Conservation (phyloP, 2,329 filamentous ascomycete species). For the Alternaria dauci region DNA sequence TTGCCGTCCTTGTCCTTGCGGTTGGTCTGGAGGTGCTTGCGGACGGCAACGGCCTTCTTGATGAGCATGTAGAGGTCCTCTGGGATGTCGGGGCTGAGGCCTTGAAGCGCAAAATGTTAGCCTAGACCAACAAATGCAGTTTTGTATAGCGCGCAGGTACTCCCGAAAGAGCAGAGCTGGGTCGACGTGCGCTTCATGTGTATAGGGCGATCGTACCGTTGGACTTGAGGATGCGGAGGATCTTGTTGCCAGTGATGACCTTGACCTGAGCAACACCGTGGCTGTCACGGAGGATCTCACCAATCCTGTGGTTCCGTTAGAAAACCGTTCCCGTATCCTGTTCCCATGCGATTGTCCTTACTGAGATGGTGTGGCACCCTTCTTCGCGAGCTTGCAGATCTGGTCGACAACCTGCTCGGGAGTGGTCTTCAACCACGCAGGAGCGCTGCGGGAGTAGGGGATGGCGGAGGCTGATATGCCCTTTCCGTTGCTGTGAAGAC, state of each 20-base stretch:
- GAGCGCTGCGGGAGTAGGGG: constrained; percentile 93
- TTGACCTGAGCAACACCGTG: constrained; percentile 99
- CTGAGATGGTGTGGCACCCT: constrained; percentile 97
- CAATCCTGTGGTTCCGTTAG: constrained; percentile 66
- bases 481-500: constrained; percentile 99
- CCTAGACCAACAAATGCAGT: constrained; percentile 52
- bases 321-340: neutral
- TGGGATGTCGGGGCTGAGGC: constrained; percentile 97
- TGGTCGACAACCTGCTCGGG: constrained; percentile 98
- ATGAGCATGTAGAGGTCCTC: constrained; percentile 99
- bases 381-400: constrained; percentile 98
- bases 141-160: constrained; percentile 73
- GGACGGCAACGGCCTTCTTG: constrained; percentile 94
- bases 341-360: constrained; percentile 20
- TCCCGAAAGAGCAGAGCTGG: constrained; percentile 39
- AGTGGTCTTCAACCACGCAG: constrained; percentile 98
- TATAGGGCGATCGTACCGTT: constrained; percentile 70
- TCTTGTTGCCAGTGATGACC: constrained; percentile 87
- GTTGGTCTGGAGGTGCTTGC: constrained; percentile 99
- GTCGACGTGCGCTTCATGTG: constrained; percentile 52
- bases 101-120: constrained; percentile 61
- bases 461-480: constrained; percentile 95
- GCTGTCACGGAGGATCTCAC: constrained; percentile 97
- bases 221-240: constrained; percentile 21
- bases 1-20: constrained; percentile 99